A percentile compares a stretch with the other conserved stretches of the same genome.
phyloP scores from a whole-genome alignment of 495 filamentous ascomycete genomes.

The Thermothielavioides terrestris region DNA sequence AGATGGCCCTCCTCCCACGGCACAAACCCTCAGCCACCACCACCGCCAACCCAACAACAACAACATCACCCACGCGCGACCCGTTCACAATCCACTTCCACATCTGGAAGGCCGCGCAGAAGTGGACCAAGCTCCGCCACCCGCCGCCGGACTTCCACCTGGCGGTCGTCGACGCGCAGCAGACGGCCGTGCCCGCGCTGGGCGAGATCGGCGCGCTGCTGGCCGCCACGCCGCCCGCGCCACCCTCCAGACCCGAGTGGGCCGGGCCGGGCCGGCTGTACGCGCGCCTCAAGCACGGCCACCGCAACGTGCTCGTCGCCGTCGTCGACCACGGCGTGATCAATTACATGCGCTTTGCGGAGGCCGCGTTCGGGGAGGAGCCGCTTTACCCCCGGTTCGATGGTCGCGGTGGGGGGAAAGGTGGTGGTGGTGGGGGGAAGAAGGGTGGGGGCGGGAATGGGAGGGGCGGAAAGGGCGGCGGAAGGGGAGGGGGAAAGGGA shows the following conservation, averaged over 20 bases:
- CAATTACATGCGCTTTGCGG: conserved; percentile 72
- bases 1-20: conserved; percentile 64
- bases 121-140: conserved; percentile 67
- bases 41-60: conserved; percentile 11
- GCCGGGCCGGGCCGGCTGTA: conserved; percentile 44
- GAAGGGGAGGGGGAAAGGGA: conserved; percentile 32
- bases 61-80: conserved; percentile 8
- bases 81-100: conserved; percentile 68
- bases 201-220: conserved; percentile 62
- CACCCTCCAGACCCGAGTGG: conserved; percentile 46
- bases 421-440: conserved; percentile 32
- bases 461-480: conserved; percentile 31
- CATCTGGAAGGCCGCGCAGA: conserved; percentile 60
- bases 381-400: conserved; percentile 52
- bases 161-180: conserved; percentile 66
- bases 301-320: conserved; percentile 74
- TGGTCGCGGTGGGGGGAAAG: conserved; percentile 26
- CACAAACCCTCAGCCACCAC: conserved; percentile 47
- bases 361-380: conserved; percentile 73
- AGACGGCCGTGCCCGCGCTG: conserved; percentile 60
- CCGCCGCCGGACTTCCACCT: conserved; percentile 74
- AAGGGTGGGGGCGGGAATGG: conserved; percentile 32
- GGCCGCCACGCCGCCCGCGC: conserved; percentile 55
- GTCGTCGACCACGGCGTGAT: conserved; percentile 85
- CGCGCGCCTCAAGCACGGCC: conserved; percentile 70